Base-by-base conservation (phyloP, 352 stramenopile species). In the Globisporangium sylvaticum region DNA sequence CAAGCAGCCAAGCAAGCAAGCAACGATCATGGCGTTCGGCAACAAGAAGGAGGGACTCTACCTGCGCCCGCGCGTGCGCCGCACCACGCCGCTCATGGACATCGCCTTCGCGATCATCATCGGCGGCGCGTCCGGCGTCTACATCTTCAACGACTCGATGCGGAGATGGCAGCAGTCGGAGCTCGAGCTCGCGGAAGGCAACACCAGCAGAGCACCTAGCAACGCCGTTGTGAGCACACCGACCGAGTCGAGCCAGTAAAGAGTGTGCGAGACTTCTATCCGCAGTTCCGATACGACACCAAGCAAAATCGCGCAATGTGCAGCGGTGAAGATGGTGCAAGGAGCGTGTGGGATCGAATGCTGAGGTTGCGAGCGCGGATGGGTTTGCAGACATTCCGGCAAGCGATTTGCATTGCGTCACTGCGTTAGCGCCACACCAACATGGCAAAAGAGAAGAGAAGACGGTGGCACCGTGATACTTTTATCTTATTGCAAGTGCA, bases 141-240 rank as follows among this genome's bases (percentile, higher is more conserved):
- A 90, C 68, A 90, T 90, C 65, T 90, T 90, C 74, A 85, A 88
- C 57, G 82, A 90, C 72, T 84, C 80, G 54, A 73, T 90, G 65
- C 73, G 77, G 61, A 65, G 74, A 55, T 88, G 74, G 74, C 78
- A 83, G 57, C 66, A 81, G 29, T 71, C 74, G 10, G 68, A 75
- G n/a, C 44, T 58, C 60, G 56, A 62, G 22, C 12, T 31, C 52
- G 52, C 18, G 20, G 71, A 79, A 65, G 66, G 65, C 53, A 61
- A 52, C 31, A 50, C 24, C 27, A 44, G 54, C 27, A 58, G 20
- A 6, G 44, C 44, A 12, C 10, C 18, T 8, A 57, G 39, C 15
- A 46, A 46, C 39, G 15, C 39, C 4, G 39, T 46, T 46, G 39
- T 46, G 39, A 34, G 52, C 52, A n/a, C 52, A 6, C 18, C 24